phyloP scores from a whole-genome alignment of 441 rosid species.

The Capsella rubella region DNA sequence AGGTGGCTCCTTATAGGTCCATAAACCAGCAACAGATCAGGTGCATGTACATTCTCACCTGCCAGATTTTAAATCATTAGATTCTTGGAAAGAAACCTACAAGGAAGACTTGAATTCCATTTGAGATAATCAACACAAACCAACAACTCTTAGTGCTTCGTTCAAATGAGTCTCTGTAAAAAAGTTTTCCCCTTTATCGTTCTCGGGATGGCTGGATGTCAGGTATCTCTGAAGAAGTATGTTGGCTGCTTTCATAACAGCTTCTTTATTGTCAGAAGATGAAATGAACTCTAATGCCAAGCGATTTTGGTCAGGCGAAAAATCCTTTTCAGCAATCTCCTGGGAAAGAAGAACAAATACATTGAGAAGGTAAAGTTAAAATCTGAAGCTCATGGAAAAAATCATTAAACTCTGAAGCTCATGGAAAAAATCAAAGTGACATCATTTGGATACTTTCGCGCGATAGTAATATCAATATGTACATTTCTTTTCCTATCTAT shows the following conservation, averaged over 20 bases:
- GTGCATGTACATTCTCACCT: conserved; percentile 78
- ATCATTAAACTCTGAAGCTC: background rate
- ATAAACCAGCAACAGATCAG: conserved; percentile 82
- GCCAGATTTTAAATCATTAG: conserved; percentile 39
- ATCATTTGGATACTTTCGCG: conserved; percentile 2
- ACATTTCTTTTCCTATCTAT: background rate
- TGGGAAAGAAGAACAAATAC: conserved; percentile 31
- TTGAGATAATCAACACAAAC: conserved; percentile 54
- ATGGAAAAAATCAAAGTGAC: background rate
- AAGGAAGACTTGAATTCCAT: conserved; percentile 11
- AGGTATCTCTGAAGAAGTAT: conserved; percentile 58
- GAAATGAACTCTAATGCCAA: conserved; percentile 76
- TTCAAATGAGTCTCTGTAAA: conserved; percentile 74
- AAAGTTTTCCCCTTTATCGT: conserved; percentile 50
- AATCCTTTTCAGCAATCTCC: conserved; percentile 54
- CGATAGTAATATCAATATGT: background rate
- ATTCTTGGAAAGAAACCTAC: conserved; percentile 6
- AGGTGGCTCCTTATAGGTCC: conserved; percentile 88
- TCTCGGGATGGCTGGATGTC: conserved; percentile 46
- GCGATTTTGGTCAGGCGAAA: conserved; percentile 33
- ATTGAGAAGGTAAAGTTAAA: conserved; percentile 13
- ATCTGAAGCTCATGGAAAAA: conserved; percentile 7
- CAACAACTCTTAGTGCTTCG: conserved; percentile 70
- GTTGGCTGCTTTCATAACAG: conserved; percentile 85
- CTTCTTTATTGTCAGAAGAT: conserved; percentile 79